Conservation (phyloP, 495 filamentous ascomycete genomes). For the Neurospora intermedia region DNA sequence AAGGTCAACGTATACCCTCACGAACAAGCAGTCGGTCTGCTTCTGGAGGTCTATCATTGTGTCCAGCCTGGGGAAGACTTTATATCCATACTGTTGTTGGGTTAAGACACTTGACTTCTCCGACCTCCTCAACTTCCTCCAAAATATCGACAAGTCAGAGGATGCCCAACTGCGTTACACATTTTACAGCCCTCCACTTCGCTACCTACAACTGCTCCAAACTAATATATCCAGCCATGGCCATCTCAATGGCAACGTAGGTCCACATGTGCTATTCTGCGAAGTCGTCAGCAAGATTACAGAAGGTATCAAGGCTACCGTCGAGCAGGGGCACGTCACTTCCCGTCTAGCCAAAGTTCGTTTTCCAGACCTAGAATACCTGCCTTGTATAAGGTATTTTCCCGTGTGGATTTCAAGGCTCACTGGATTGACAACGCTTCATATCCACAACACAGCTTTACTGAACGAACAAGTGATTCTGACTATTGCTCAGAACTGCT, state of each 20-base stretch:
- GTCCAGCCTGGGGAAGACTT: slow-evolving; percentile 52
- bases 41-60: slow-evolving; percentile 62
- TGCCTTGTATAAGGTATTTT: slow-evolving; percentile 19
- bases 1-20: background rate
- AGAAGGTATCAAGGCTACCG: slow-evolving; percentile 22
- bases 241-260: slow-evolving; percentile 1
- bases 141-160: background rate
- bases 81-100: slow-evolving; percentile 60
- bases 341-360: slow-evolving; percentile 40
- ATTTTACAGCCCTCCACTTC: slow-evolving; percentile 43
- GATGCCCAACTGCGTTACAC: slow-evolving; percentile 20
- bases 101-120: slow-evolving; percentile 51
- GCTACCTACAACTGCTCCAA: slow-evolving; percentile 18
- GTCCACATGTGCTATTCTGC: slow-evolving; percentile 12
- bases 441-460: slow-evolving; percentile 46
- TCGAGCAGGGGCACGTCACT: slow-evolving; percentile 17
- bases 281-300: slow-evolving; percentile 23
- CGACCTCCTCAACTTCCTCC: slow-evolving; percentile 42
- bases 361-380: slow-evolving; percentile 5
- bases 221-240: background rate
- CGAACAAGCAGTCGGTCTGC: slow-evolving; percentile 40
- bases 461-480: slow-evolving; percentile 41
- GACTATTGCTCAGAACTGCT: slow-evolving; percentile 48
- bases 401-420: slow-evolving; percentile 26
- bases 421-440: slow-evolving; percentile 32